Evolutionary conservation across 768 basidiomycete genomes (phyloP), one percentile per base, ranked within the genome.

Genomic region (Hemileccinum rubropunctum): DNA sequence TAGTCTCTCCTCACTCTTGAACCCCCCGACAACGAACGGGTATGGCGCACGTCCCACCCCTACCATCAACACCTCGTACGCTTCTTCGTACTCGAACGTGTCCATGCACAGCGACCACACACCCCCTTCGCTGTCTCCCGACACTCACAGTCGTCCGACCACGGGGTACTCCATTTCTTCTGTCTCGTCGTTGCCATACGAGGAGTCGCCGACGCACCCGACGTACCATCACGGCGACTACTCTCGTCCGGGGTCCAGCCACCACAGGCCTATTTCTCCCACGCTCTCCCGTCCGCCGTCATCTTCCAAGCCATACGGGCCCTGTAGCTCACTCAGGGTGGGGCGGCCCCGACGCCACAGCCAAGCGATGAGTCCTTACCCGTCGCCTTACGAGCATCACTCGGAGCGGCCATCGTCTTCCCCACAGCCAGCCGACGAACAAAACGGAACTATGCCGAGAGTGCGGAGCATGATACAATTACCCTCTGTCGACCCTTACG

Each of bases 101-200:
- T 81, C 83, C 36, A 77, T 86, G 75, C 78, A 82, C 62, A 76
- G 76, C 37, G 81, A 83, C 53, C 83, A 85, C 58, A 81, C 82
- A 32, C 86, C 86, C 0, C 88, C 86, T 1, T 73, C 75, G 8
- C 67, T 88, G 56, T 91, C 90, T 4, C 90, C 90, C 6, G 90
- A 92, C 65, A 67, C 64, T 0, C 64, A 66, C 45, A 88, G 87
- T 68, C 83, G 90, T 44, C 90, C 90, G 1, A 86, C 84, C 2
- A 91, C 90, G 0, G 88, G 90, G 15, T 92, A 92, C 67, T 91
- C 90, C 34, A 88, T 90, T 48, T 84, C 87, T 2, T 89, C 87
- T 12, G 87, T 90, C 56, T 86, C 85, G 1, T 89, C 86, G 17
- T 63, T 88, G 56, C 77, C 83, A 0, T 88, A 89, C 66, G 84